phyloP scores from a whole-genome alignment of 176 grass and related monocot species.

The Secale cereale region DNA sequence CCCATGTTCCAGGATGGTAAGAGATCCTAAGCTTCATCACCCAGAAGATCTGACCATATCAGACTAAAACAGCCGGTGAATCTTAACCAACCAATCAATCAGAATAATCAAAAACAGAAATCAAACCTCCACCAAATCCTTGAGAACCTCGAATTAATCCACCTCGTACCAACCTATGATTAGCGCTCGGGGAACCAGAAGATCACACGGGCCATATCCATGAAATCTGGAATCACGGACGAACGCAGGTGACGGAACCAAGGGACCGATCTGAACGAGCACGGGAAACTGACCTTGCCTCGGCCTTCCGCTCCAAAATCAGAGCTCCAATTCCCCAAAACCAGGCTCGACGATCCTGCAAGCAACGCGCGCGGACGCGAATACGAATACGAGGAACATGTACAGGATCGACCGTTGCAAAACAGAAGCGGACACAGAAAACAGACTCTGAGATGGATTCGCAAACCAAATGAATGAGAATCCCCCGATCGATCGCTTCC shows the following conservation, averaged over 20 bases:
- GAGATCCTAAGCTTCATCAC: too few species aligned
- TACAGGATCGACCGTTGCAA: not conserved
- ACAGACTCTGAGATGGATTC: too few species aligned
- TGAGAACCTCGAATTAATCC: not conserved
- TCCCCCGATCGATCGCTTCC: not conserved
- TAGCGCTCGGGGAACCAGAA: not conserved
- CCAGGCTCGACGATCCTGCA: constrained; percentile 3
- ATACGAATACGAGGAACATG: too few species aligned
- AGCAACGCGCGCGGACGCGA: not conserved
- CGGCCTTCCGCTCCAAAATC: not conserved
- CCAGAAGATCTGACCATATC: too few species aligned
- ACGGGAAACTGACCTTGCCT: constrained; percentile 42
- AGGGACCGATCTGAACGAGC: not conserved
- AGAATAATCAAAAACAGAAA: too few species aligned
- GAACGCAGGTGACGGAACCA: not conserved
- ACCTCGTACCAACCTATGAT: not conserved
- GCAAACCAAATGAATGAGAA: not conserved
- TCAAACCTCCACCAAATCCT: not conserved
- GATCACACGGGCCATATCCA: too few species aligned
- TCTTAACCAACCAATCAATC: too few species aligned
- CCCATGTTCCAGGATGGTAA: too few species aligned
- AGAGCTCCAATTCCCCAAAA: not conserved
- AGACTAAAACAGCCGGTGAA: too few species aligned
- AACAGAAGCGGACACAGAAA: not conserved
- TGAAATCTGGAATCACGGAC: constrained; percentile 16